A percentile compares a stretch with the other conserved stretches of the same genome.
Evolutionary conservation across 2,329 filamentous ascomycete species (phyloP).

Genomic region (Aspergillus texensis): DNA sequence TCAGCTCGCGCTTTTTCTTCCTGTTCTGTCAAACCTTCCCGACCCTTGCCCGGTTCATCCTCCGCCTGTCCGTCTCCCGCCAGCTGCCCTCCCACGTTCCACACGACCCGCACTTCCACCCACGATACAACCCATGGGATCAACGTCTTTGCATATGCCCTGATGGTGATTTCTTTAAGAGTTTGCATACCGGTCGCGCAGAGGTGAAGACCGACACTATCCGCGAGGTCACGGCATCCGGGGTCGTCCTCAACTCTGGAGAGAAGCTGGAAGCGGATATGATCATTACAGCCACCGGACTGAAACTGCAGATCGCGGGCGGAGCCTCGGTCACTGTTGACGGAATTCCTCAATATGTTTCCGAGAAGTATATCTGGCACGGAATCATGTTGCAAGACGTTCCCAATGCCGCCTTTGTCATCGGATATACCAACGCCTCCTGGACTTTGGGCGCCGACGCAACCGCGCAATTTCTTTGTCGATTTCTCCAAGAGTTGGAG

Average conservation of each 20-base stretch:
- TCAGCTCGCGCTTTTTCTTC: slow-evolving; percentile 54
- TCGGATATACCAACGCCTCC: slow-evolving; percentile 49
- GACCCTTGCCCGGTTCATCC: slow-evolving; percentile 47
- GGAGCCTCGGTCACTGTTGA: slow-evolving; percentile 41
- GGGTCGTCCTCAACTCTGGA: slow-evolving; percentile 53
- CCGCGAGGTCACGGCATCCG: slow-evolving; percentile 51
- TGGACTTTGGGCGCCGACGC: slow-evolving; percentile 51
- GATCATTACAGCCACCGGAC: slow-evolving; percentile 48
- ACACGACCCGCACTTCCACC: slow-evolving; percentile 65
- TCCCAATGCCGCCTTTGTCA: slow-evolving; percentile 45
- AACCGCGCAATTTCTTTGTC: slow-evolving; percentile 42
- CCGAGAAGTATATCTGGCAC: slow-evolving; percentile 47
- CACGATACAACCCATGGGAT: slow-evolving; percentile 68
- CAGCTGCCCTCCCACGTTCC: slow-evolving; percentile 59
- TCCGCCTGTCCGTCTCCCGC: slow-evolving; percentile 50
- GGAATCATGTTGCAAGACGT: slow-evolving; percentile 49
- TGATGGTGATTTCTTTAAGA: slow-evolving; percentile 61
- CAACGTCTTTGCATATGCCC: slow-evolving; percentile 75
- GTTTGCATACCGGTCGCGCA: slow-evolving; percentile 54
- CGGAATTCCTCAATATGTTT: slow-evolving; percentile 35
- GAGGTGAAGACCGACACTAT: slow-evolving; percentile 60
- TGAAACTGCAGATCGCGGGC: slow-evolving; percentile 45
- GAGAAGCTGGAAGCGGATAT: slow-evolving; percentile 45
- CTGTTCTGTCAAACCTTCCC: slow-evolving; percentile 60
- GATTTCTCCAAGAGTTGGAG: slow-evolving; percentile 39